Base-by-base conservation (phyloP, 192 early-diverging fungal genomes). In the Helicostylum pulchrum region DNA sequence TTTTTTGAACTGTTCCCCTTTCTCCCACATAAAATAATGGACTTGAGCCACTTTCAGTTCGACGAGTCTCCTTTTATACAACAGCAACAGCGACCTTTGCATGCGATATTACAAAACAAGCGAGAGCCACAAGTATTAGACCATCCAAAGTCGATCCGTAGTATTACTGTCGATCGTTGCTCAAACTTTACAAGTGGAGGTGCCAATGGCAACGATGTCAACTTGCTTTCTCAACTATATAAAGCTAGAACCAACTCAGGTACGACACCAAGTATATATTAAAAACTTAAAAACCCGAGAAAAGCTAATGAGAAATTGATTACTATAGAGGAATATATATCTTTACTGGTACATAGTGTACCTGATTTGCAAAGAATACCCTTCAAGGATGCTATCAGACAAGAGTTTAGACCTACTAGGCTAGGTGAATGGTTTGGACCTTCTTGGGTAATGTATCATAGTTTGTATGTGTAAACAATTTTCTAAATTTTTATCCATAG, bases 351-450 rank as follows among this genome's bases (percentile, higher is more conserved):
- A 1, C 89, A 79, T 61, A 82, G 86, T 21, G 90, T 92, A 34
- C 88, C 88, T 19, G 77, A 84, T 43, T 72, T 87, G 1, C 69
- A 82, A 58, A 80, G 92, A 17, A 88, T 92, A 53, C 30, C 91
- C 0, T 95, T 95, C 65, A 71, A 81, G 21, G 85, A 94, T 46
- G 93, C 93, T 11, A 68, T 89, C 32, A 81, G 85, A 64, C 85
- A 86, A 26, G 58, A 82, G 43, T 99, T 85, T 62, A 68, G 70
- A 58, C 80, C 88, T 1, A 83, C 89, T 11, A 59, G 85, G 9
- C 71, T 88, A 2, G 97, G 94, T 3, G 85, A 88, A 21, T 68
- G 34, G 49, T 92, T 94, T 77, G 93, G 94, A 34, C 96, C 93
- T 19, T 91, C 89, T 55, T 94, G 90, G 91, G 86, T 67, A n/a